These are phyloP conservation scores for Ustilago loliicola DNA, from an alignment of 1,284 basidiomycete genomes.

Conservation along the genomic window DNA sequence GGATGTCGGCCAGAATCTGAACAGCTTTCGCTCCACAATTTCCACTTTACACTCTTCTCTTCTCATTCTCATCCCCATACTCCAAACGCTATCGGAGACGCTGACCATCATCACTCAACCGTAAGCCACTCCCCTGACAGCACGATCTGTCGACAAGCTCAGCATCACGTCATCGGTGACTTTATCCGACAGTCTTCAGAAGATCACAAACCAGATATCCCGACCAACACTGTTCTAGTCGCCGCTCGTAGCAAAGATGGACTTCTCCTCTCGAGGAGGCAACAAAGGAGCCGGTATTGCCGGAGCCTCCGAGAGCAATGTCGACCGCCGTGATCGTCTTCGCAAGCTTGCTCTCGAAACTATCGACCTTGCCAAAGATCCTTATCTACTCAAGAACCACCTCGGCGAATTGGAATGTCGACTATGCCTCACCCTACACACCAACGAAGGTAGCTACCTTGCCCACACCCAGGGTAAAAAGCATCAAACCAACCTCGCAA, in stretches of 20 bases:
- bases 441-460: conserved; percentile 98
- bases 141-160: neutral
- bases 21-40: conserved; percentile 8
- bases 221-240: neutral
- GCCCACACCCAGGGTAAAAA: conserved; percentile 99
- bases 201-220: neutral
- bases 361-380: conserved; percentile 77
- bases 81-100: neutral
- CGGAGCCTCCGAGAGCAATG: conserved; percentile 90
- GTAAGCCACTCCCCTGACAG: neutral
- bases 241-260: conserved; percentile 31
- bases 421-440: conserved; percentile 95
- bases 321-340: conserved; percentile 93
- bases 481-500: conserved; percentile 97
- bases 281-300: conserved; percentile 73
- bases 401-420: conserved; percentile 96
- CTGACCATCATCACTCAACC: neutral
- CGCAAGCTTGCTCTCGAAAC: conserved; percentile 81
- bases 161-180: neutral
- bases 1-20: conserved; percentile 25
- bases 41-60: conserved; percentile 6
- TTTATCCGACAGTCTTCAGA: neutral
- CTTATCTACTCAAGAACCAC: conserved; percentile 98
- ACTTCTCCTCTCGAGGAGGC: conserved; percentile 70
- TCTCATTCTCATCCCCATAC: neutral